Conservation (phyloP, 2,329 filamentous ascomycete genomes). For the Paecilomyces sp. region DNA sequence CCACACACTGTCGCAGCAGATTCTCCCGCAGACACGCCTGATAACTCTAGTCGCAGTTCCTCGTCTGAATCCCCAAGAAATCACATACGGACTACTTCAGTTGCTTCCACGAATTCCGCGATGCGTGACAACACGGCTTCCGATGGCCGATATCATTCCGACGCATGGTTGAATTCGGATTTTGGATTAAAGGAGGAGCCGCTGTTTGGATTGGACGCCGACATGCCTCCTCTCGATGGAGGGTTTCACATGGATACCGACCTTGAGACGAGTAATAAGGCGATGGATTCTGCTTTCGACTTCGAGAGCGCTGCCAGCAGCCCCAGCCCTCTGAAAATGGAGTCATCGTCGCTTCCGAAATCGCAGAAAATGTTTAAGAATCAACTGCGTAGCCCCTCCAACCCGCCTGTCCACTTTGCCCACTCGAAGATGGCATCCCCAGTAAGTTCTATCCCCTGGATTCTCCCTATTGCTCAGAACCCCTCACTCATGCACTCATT, state of each 20-base stretch:
- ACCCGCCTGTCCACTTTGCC: slow-evolving; percentile 12
- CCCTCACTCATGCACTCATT: slow-evolving; percentile 1
- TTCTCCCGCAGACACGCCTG: slow-evolving; percentile 38
- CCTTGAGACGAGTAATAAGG: slow-evolving; percentile 38
- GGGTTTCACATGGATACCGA: slow-evolving; percentile 27
- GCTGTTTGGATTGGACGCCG: slow-evolving; percentile 32
- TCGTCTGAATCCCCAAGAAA: slow-evolving; percentile 36
- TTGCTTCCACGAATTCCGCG: slow-evolving; percentile 33
- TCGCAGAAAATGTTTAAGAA: slow-evolving; percentile 16
- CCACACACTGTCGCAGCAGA: slow-evolving; percentile 31
- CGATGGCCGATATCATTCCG: slow-evolving; percentile 23
- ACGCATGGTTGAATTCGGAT: slow-evolving; percentile 31
- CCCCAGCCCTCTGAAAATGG: slow-evolving; percentile 33
- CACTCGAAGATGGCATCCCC: slow-evolving; percentile 16
- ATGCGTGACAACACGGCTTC: slow-evolving; percentile 25
- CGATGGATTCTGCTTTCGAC: slow-evolving; percentile 43
- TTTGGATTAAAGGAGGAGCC: slow-evolving; percentile 30
- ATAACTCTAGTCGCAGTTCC: slow-evolving; percentile 36
- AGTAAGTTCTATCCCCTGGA: slow-evolving; percentile 15
- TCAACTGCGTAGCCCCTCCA: slow-evolving; percentile 20
- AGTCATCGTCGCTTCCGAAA: slow-evolving; percentile 16
- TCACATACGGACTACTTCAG: slow-evolving; percentile 33
- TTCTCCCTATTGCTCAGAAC: slow-evolving; percentile 5
- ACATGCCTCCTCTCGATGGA: slow-evolving; percentile 25
- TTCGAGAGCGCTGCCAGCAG: slow-evolving; percentile 43